phyloP scores from a whole-genome alignment of 345 rosid species.

The Acer campestre region DNA sequence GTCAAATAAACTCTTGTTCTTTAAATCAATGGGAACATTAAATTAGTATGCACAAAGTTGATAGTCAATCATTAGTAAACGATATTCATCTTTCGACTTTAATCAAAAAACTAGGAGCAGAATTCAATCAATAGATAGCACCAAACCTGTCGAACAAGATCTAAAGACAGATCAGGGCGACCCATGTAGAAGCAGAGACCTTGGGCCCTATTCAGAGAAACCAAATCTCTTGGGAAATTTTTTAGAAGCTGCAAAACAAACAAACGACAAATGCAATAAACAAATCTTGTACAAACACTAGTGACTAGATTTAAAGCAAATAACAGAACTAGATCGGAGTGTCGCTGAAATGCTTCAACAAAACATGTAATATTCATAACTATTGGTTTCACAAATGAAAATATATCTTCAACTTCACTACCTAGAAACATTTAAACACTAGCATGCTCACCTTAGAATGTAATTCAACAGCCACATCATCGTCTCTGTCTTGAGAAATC shows the following conservation, averaged over 20 bases:
- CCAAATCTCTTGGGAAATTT: conserved; percentile 72
- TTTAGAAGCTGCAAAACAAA: conserved; percentile 58
- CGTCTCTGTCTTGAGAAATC: conserved; percentile 64
- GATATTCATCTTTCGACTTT: not conserved
- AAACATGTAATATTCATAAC: conserved; percentile 1
- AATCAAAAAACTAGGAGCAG: not conserved
- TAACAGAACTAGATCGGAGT: not conserved
- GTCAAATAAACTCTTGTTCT: not conserved
- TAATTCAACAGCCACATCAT: conserved; percentile 61
- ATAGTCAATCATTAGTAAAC: not conserved
- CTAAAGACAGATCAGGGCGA: conserved; percentile 57
- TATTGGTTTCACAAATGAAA: not conserved
- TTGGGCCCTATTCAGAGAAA: conserved; percentile 77
- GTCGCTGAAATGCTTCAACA: not conserved
- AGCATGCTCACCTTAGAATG: conserved; percentile 57
- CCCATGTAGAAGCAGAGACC: conserved; percentile 77
- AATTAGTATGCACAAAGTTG: not conserved
- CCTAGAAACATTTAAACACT: not conserved
- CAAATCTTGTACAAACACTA: not conserved
- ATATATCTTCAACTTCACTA: not conserved
- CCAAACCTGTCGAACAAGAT: conserved; percentile 66
- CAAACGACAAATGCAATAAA: conserved; percentile 20
- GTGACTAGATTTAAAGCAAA: conserved; percentile 12
- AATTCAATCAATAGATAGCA: conserved; percentile 19
- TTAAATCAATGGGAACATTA: not conserved